A percentile compares a stretch with the other conserved stretches of the same genome.
These are phyloP conservation scores for Spinellus fusiger DNA, from an alignment of 192 early-diverging fungal genomes.

Conservation along the genomic window DNA sequence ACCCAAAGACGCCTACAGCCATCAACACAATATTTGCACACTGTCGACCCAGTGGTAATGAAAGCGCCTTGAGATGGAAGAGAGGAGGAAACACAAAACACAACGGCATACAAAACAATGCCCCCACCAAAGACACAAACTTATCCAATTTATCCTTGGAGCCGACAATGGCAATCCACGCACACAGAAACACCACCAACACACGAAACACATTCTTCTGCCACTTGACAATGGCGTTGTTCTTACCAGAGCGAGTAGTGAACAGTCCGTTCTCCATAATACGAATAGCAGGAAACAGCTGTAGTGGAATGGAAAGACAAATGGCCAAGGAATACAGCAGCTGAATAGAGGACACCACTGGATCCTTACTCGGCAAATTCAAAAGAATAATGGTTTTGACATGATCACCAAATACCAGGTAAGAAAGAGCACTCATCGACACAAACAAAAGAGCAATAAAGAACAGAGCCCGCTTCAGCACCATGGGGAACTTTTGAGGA, in stretches of 20 bases:
- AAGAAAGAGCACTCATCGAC: constrained; percentile 47
- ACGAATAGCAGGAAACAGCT: constrained; percentile 64
- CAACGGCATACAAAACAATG: constrained; percentile 59
- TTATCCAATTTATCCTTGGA: constrained; percentile 60
- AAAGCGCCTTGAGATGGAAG: constrained; percentile 58
- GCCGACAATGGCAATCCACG: constrained; percentile 52
- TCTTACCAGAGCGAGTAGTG: constrained; percentile 46
- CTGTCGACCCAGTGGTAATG: constrained; percentile 27
- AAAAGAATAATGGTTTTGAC: constrained; percentile 70
- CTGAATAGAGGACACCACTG: constrained; percentile 52
- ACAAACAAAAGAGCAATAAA: constrained; percentile 39
- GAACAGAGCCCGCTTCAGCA: constrained; percentile 39
- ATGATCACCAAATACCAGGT: constrained; percentile 59
- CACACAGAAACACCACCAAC: constrained; percentile 50
- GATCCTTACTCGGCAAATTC: constrained; percentile 54
- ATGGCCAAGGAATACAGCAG: constrained; percentile 72
- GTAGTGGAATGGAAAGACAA: constrained; percentile 66
- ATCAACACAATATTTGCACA: constrained; percentile 47
- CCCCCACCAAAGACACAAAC: constrained; percentile 60
- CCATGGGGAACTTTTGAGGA: constrained; percentile 46
- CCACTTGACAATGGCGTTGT: constrained; percentile 58
- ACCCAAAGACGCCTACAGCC: constrained; percentile 53
- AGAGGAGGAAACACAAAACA: constrained; percentile 72
- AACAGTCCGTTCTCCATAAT: constrained; percentile 66
- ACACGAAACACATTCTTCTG: constrained; percentile 65